Evolutionary conservation across 176 grass and related monocot genomes (phyloP), one percentile per base, ranked within the genome.

Genomic region (Hordeum marinum): DNA sequence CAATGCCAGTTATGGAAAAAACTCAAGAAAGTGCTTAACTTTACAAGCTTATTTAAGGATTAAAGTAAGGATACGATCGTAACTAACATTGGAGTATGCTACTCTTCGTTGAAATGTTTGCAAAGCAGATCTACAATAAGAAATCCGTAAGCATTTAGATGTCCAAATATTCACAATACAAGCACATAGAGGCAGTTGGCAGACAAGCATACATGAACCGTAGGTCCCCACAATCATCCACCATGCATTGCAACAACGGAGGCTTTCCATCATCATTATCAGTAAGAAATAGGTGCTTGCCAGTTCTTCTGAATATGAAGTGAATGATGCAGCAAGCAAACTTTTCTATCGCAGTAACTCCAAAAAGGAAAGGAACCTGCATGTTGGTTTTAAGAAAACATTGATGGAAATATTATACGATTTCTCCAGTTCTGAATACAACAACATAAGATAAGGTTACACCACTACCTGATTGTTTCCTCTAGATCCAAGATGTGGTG

Each of bases 351-450:
- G 86, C 93, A 32, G 93, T 89, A 43, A 99, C 75, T 34, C 96
- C 96, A 72, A 99, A 96, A 82, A 96, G 91, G 89, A 99, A 99
- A 81, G 96, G 96, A 83, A 99, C 96, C 96, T 99, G 80, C 37
- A 88, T 18, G 85, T 69, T 72, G 43, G 77, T 77, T 36, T 36
- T 8, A 85, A 84, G 36, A 80, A 6, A 83, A 52, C 11, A 72
- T 48, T 18, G 25, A 75, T 9, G 7, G 27, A 75, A 2, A 54
- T 82, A 75, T 42, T 71, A 63, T 20, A 65, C 2, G 11, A 17
- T 35, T 78, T 58, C 0, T 73, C 25, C 32, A 60, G 72, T 67
- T 65, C 57, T 83, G 68, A 50, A 67, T 68, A 52, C 23, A 67
- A 36, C 60, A 23, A 26, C 7, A 1, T 60, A 75, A 59, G 21